Percentiles rank a stretch among this genome's conserved stretches.
Conservation (phyloP, 371 early-diverging fungal genomes). For the Gilbertella persicaria region DNA sequence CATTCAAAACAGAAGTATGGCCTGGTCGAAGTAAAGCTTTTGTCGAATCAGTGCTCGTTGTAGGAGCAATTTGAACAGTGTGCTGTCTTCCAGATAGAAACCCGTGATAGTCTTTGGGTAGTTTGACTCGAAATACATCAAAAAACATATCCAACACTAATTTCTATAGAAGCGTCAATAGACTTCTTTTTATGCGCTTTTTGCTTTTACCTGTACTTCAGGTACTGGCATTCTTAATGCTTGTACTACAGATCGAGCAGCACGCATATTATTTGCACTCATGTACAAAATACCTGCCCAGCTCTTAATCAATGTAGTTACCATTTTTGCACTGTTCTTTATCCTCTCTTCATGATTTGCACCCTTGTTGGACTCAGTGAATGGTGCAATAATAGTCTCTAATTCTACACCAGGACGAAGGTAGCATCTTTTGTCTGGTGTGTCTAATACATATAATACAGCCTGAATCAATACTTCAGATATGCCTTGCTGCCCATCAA, state of each 20-base stretch:
- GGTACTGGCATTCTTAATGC: conserved; percentile 73
- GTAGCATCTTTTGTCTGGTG: conserved; percentile 63
- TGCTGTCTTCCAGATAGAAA: conserved; percentile 54
- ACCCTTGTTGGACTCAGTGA: conserved; percentile 74
- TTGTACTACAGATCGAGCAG: conserved; percentile 75
- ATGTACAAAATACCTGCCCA: conserved; percentile 85
- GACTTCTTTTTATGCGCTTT: too few species aligned
- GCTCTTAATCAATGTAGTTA: conserved; percentile 64
- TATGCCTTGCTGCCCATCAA: conserved; percentile 74
- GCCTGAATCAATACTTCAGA: conserved; percentile 66
- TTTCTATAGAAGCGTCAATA: too few species aligned
- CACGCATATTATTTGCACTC: conserved; percentile 72
- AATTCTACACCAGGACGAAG: conserved; percentile 78
- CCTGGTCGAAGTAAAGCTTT: conserved; percentile 15
- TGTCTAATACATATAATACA: conserved; percentile 74
- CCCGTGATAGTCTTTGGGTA: conserved; percentile 66
- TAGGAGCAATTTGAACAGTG: conserved; percentile 42
- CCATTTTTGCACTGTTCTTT: conserved; percentile 62
- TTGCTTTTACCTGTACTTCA: conserved; percentile 78
- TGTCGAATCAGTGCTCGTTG: conserved; percentile 13
- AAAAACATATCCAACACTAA: conserved; percentile 77
- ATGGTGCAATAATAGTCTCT: conserved; percentile 74
- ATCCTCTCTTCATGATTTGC: conserved; percentile 65
- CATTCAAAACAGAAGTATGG: conserved; percentile 18
- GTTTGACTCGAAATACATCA: conserved; percentile 72